Conservation (phyloP, 192 early-diverging fungal genomes). For the Coemansia sp. region DNA sequence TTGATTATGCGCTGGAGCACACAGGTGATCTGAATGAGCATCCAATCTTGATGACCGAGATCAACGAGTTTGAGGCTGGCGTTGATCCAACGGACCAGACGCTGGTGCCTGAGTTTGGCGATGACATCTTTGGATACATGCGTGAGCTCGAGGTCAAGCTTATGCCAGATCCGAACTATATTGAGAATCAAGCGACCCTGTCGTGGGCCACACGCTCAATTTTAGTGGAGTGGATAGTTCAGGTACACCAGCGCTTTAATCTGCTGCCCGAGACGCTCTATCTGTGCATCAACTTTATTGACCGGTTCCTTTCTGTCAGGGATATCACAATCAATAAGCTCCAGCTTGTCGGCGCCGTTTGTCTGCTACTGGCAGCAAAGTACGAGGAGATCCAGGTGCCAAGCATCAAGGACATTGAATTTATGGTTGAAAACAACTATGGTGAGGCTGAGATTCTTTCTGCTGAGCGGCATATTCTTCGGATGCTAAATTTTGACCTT, state of each 20-base stretch:
- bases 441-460: conserved; percentile 47
- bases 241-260: conserved; percentile 59
- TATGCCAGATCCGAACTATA: conserved; percentile 57
- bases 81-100: conserved; percentile 44
- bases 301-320: conserved; percentile 59
- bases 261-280: conserved; percentile 62
- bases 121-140: conserved; percentile 65
- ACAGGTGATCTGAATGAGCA: conserved; percentile 38
- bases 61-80: conserved; percentile 57
- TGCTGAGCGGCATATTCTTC: conserved; percentile 61
- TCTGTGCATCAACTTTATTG: conserved; percentile 58
- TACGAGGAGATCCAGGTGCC: conserved; percentile 61
- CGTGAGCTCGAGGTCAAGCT: conserved; percentile 58
- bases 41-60: conserved; percentile 38
- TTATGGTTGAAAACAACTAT: conserved; percentile 53
- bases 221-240: conserved; percentile 61
- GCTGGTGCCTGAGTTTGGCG: conserved; percentile 60
- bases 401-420: conserved; percentile 53
- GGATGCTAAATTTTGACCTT: conserved; percentile 59
- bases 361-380: conserved; percentile 58
- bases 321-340: conserved; percentile 53
- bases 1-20: conserved; percentile 47
- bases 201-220: conserved; percentile 55
- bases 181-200: conserved; percentile 47
- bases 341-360: conserved; percentile 57